These are phyloP conservation scores for Citrus inodora DNA, from an alignment of 345 rosid species.

Conservation along the genomic window DNA sequence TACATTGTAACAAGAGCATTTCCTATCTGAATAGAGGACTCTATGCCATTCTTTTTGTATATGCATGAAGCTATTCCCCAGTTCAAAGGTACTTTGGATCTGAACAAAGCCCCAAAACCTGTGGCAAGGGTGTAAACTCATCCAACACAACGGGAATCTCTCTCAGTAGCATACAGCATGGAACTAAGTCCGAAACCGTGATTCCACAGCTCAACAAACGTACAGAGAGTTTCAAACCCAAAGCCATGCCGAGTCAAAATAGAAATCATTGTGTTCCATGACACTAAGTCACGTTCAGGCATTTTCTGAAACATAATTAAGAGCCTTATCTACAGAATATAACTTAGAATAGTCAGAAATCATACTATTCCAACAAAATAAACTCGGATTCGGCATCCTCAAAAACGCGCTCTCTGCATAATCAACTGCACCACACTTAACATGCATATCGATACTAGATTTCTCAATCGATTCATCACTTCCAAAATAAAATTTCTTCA, in stretches of 20 bases:
- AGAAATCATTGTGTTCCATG: conserved; percentile 28
- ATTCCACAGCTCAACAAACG: conserved; percentile 28
- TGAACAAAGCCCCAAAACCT: conserved; percentile 19
- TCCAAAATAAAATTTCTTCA: conserved; percentile 4
- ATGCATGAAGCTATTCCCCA: conserved; percentile 25
- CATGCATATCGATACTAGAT: conserved; percentile 22
- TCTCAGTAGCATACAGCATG: too few species aligned
- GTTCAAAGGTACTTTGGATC: conserved; percentile 3
- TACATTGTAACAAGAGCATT: conserved; percentile 21
- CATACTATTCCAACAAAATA: conserved; percentile 28
- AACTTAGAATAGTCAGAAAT: conserved; percentile 22
- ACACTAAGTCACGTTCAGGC: conserved; percentile 23
- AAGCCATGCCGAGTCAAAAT: conserved; percentile 22
- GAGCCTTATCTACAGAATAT: conserved; percentile 19
- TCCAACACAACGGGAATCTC: conserved; percentile 17
- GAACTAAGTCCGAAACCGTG: conserved; percentile 21
- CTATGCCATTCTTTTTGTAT: conserved; percentile 18
- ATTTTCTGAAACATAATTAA: conserved; percentile 18
- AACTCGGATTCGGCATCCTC: conserved; percentile 16
- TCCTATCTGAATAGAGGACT: conserved; percentile 19
- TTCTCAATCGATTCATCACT: not conserved
- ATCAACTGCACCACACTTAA: conserved; percentile 11
- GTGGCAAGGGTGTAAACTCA: conserved; percentile 22
- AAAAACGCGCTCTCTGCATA: conserved; percentile 16
- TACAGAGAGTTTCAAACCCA: conserved; percentile 11